Evolutionary conservation across 1,284 basidiomycete species (phyloP), one percentile per base, ranked within the genome.

Genomic region (Ganoderma leucocontextum): DNA sequence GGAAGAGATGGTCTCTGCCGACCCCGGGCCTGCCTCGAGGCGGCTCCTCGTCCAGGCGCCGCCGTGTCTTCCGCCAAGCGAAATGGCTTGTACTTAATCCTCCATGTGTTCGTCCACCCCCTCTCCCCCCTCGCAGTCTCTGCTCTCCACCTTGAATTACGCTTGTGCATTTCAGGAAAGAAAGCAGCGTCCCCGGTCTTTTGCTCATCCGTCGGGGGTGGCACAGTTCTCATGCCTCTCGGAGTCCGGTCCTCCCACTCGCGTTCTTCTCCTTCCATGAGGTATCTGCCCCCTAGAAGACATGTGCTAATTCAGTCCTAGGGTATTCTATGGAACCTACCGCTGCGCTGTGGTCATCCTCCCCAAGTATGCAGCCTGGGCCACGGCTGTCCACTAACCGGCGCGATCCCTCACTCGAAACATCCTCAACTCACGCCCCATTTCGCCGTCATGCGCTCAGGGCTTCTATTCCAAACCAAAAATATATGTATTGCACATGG

Each of bases 321-420:
- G 63, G 55, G 55, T 57, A 57, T 44, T 33, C 29, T 25, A 47
- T 65, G 68, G 64, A 70, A 41, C 64, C 60, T 29, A 60, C 10
- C 62, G 58, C 71, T 72, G 69, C 69, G 65, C 60, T 61, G 25
- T 53, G 66, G 69, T 68, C 69, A 70, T 70, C 61, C 63, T 55
- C 62, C 61, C 60, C 52, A 35, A 53, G 58, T 59, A 62, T 36
- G 22, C 17, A 10, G 62, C 63, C 42, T 62, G 53, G 29, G 53
- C 35, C 68, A 64, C 62, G 64, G 22, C 41, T 25, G 64, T 59
- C 58, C 52, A n/a, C 29, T 44, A 63, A 47, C 64, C 59, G 66
- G 38, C 38, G 64, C 67, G 71, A 68, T 70, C 66, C 49, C 39
- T 22, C 55, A 35, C 22, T 60, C 15, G 52, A 60, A 62, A 66